Base-by-base conservation (phyloP, 2,329 filamentous ascomycete species). In the Pseudonectria buxi region DNA sequence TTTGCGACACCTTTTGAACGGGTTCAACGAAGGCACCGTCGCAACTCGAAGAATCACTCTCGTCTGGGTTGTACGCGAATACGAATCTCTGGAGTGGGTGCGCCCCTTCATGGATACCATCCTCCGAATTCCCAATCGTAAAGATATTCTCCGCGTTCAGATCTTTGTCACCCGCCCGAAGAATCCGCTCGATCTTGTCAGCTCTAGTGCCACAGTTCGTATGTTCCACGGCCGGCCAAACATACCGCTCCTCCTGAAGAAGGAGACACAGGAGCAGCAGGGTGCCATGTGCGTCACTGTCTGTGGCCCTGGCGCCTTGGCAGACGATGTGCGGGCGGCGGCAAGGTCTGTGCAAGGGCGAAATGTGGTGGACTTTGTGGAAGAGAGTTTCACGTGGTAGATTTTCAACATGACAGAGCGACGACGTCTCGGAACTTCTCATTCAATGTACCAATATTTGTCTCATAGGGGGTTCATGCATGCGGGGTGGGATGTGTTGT, bases 191-290 rank as follows among this genome's bases (percentile, higher is more conserved):
- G 85, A 94, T 54, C 84, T 94, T 34, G 72, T 80, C 49, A 86
- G 79, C 31, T 79, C 82, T 4, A 86, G 80, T 37, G 72, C 75
- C 3, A 90, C 83, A 4, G 88, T 96, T 36, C 86, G 89, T 62
- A 92, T 96, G 83, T 87, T 86, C 59, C 84, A 88, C 2, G 90
- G 92, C 3, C 79, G 89, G 46, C 90, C 90, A 9, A 87, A 94
- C 54, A 76, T 94, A 29, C 73, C 79, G 14, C 77, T 83, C 1
- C 65, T 96, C n/a, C 67, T 96, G 30, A 72, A 79, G 44, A 83
- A 84, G 62, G 90, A 95, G 65, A 82, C 89, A 13, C 74, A 81
- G 51, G 77, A 84, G 51, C 86, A 92, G 58, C 68, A 86, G 35
- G 92, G 92, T 7, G 87, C 89, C 32, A 94, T 95, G 78, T 85